phyloP scores from a whole-genome alignment of 345 rosid species.

The Combretum micranthum region DNA sequence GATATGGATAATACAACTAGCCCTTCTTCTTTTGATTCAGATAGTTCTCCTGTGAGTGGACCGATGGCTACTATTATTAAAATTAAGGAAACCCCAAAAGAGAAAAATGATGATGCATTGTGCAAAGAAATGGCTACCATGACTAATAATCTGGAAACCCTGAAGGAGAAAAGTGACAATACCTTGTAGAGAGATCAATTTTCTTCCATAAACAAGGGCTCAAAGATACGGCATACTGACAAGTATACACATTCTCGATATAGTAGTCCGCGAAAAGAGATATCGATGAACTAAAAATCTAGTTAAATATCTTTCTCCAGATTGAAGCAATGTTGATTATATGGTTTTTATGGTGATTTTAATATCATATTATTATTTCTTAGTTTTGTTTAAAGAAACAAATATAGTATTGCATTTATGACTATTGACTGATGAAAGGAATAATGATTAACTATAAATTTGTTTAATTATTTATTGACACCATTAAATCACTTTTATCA shows the following conservation, averaged over 20 bases:
- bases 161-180: slow-evolving; percentile 10
- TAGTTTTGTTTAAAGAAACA: too few relatives aligned
- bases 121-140: slow-evolving; percentile 17
- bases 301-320: slow-evolving; percentile 26
- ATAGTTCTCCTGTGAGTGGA: slow-evolving; percentile 30
- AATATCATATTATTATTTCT: too few relatives aligned
- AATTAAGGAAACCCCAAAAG: slow-evolving; percentile 9
- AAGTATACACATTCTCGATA: slow-evolving; percentile 18
- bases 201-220: slow-evolving; percentile 20
- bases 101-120: slow-evolving; percentile 4
- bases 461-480: too few relatives aligned
- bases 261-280: slow-evolving; percentile 45
- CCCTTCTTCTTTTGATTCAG: slow-evolving; percentile 89
- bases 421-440: too few relatives aligned
- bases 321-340: slow-evolving; percentile 40
- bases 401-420: too few relatives aligned
- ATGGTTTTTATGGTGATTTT: too few relatives aligned
- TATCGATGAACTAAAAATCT: slow-evolving; percentile 33
- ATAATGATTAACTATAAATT: too few relatives aligned
- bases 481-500: too few relatives aligned
- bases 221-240: slow-evolving; percentile 16
- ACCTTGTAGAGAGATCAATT: slow-evolving; percentile 14
- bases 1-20: slow-evolving; percentile 77
- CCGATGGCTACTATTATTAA: slow-evolving; percentile 13
- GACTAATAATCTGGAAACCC: slow-evolving; percentile 10